phyloP scores from a whole-genome alignment of 768 basidiomycete genomes.

The Mycena metata region DNA sequence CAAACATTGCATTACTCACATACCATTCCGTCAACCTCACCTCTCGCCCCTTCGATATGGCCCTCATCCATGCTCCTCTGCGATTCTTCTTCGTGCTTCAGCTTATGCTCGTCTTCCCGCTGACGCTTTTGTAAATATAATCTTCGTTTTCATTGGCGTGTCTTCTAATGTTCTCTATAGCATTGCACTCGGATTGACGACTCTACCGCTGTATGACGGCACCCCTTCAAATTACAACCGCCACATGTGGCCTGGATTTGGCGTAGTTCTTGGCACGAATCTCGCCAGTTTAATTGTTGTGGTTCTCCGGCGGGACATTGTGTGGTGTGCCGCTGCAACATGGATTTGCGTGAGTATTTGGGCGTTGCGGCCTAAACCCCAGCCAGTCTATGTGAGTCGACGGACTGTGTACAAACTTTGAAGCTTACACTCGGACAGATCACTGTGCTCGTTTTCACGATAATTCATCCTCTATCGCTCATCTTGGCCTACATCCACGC shows the following conservation, averaged over 20 bases:
- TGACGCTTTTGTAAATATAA: conserved; percentile 67
- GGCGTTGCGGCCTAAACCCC: conserved; percentile 71
- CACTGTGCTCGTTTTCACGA: conserved; percentile 73
- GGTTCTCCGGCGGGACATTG: conserved; percentile 71
- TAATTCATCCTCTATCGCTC: conserved; percentile 73
- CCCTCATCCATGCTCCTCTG: conserved; percentile 90
- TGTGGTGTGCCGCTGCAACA: conserved; percentile 81
- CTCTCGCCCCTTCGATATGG: conserved; percentile 77
- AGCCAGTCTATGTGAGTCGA: conserved; percentile 70
- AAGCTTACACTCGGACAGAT: conserved; percentile 54
- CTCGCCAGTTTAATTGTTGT: conserved; percentile 68
- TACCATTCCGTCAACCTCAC: conserved; percentile 72
- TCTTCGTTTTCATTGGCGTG: not conserved
- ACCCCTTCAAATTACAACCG: conserved; percentile 67
- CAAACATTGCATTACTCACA: conserved; percentile 81
- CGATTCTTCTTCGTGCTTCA: conserved; percentile 75
- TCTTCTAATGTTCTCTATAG: conserved; percentile 50
- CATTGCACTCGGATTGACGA: conserved; percentile 77
- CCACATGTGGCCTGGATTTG: conserved; percentile 82
- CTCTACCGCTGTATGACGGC: conserved; percentile 58
- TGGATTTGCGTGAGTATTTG: conserved; percentile 82
- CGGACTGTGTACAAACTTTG: not conserved
- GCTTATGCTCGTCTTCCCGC: conserved; percentile 68
- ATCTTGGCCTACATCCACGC: conserved; percentile 60
- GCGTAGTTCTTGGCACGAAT: conserved; percentile 76